Evolutionary conservation across 495 filamentous ascomycete genomes (phyloP), one percentile per base, ranked within the genome.

Genomic region (Talaromyces stipitatus): DNA sequence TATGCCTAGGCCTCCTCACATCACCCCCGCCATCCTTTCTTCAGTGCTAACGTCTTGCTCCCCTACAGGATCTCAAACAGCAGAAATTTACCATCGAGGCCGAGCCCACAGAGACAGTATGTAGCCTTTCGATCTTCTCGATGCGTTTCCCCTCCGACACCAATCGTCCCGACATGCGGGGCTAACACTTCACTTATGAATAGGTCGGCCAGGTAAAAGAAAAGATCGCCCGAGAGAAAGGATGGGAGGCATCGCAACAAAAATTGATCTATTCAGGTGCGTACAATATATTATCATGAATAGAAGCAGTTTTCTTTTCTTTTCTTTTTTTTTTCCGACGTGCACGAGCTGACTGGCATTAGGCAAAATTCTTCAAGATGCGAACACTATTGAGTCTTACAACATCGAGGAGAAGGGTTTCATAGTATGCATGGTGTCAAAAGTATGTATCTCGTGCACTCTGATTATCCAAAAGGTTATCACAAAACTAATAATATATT

Each of bases 341-440:
- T 22, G 11, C 57, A 30, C 32, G 16, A 28, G 43, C 61, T 62
- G 33, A 56, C 59, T 9, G 43, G n/a, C 29, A 18, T 18, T 62
- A 97, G 92, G 94, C 72, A 98, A 98, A 76, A 96, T 98, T 60
- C 80, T 98, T 58, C 89, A 95, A 73, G 94, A 98, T 89, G 89
- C 86, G 59, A 92, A 96, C 64, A 92, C 92, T 14, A 86, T 97
- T 61, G 91, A 91, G 68, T 89, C 87, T 4, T 97, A 96, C 77
- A 95, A 87, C 74, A 96, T 98, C 58, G 92, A 98, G 74, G 94
- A 97, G 81, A 98, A 97, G 81, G 94, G 94, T 23, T 97, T 96
- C 69, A 87, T 98, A 63, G 95, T 98, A 43, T 98, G 94, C 72
- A 94, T 98, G 82, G 83, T 94, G 45, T 86, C 85, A 58, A 97